Evolutionary conservation across 2,329 filamentous ascomycete species (phyloP).

Genomic region (Rutstroemia sp.): DNA sequence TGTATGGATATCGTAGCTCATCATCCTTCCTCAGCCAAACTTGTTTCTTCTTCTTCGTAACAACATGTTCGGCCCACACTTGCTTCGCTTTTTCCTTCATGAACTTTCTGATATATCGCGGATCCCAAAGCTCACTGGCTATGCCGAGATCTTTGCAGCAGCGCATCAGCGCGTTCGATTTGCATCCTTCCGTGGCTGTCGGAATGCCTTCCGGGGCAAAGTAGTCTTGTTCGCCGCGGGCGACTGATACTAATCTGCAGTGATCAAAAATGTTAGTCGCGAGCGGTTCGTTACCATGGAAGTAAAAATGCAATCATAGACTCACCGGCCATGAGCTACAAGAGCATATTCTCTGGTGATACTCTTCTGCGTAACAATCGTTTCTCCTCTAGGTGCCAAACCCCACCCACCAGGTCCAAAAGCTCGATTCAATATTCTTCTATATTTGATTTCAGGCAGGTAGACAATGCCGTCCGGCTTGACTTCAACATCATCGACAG

Average conservation of each 20-base stretch:
- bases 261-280: conserved; percentile 10
- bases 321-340: conserved; percentile 78
- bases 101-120: conserved; percentile 78
- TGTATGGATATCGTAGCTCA: conserved; percentile 56
- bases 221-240: conserved; percentile 90
- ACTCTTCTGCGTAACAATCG: conserved; percentile 46
- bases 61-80: conserved; percentile 81
- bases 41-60: conserved; percentile 83
- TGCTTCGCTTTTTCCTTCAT: conserved; percentile 68
- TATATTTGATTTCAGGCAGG: conserved; percentile 96
- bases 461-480: conserved; percentile 97
- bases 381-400: conserved; percentile 76
- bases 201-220: conserved; percentile 86
- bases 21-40: conserved; percentile 83
- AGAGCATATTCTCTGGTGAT: conserved; percentile 91
- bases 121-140: conserved; percentile 94
- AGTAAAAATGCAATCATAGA: conserved; percentile 8
- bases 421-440: conserved; percentile 78
- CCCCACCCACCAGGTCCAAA: conserved; percentile 98
- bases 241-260: conserved; percentile 77
- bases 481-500: conserved; percentile 78
- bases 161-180: conserved; percentile 94
- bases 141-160: conserved; percentile 98
- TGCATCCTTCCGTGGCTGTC: conserved; percentile 92
- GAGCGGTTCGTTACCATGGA: neutral